Conservation (phyloP, 306 rosid genomes). For the Coriaria nepalensis region DNA sequence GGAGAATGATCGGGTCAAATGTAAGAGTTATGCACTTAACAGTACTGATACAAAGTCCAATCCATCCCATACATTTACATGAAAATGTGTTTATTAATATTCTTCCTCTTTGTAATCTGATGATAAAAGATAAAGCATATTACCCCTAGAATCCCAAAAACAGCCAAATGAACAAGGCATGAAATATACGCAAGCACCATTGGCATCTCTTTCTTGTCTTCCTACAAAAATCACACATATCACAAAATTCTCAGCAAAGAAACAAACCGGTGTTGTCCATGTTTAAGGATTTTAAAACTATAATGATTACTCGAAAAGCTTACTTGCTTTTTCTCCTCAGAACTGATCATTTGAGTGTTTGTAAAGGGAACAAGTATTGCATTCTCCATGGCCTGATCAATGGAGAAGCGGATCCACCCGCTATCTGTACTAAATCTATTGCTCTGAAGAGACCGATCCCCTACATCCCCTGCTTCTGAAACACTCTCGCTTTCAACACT, state of each 20-base stretch:
- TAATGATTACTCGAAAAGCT: constrained; percentile 9
- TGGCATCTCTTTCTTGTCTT: constrained; percentile 12
- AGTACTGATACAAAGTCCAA: too few species aligned
- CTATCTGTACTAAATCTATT: constrained; percentile 30
- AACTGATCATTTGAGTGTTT: constrained; percentile 15
- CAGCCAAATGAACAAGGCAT: constrained; percentile 38
- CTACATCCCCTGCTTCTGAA: constrained; percentile 87
- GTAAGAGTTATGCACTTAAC: too few species aligned
- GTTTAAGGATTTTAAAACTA: too few species aligned
- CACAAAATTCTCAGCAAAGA: too few species aligned
- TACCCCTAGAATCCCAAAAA: constrained; percentile 55
- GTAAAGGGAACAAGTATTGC: constrained; percentile 27
- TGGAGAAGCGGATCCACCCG: constrained; percentile 24
- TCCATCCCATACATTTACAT: too few species aligned
- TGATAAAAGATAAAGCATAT: neutral
- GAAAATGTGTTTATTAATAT: neutral
- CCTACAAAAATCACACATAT: constrained; percentile 14
- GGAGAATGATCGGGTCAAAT: too few species aligned
- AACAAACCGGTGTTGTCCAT: neutral
- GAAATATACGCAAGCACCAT: constrained; percentile 27
- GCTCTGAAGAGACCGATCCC: constrained; percentile 64
- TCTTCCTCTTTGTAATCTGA: neutral
- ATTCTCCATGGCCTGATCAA: constrained; percentile 29
- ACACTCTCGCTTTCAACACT: constrained; percentile 33
- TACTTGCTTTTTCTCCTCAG: constrained; percentile 35